These are phyloP conservation scores for Hyaloscypha hepaticicola DNA, from an alignment of 495 filamentous ascomycete genomes.

Conservation along the genomic window DNA sequence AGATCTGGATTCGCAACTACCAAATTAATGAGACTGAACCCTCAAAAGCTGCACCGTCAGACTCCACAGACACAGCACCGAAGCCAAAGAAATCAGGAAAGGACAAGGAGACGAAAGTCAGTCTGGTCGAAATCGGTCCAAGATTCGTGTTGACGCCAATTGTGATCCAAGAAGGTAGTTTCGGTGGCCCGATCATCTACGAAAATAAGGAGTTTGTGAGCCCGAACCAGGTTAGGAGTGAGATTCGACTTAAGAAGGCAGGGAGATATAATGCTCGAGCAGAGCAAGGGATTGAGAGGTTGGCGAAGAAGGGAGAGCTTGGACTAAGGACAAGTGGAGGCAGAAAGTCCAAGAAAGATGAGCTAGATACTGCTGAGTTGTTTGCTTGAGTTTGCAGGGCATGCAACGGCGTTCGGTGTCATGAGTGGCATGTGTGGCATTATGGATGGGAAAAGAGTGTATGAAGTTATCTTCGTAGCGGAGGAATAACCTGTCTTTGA, in stretches of 20 bases:
- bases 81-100: constrained; percentile 30
- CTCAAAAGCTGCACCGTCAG: constrained; percentile 42
- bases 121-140: constrained; percentile 90
- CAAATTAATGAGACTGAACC: constrained; percentile 83
- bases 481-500: not conserved
- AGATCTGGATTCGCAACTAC: constrained; percentile 95
- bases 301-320: constrained; percentile 71
- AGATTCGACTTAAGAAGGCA: constrained; percentile 72
- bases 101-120: constrained; percentile 64
- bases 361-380: constrained; percentile 75
- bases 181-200: constrained; percentile 95
- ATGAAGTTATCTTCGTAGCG: not conserved
- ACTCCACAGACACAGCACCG: constrained; percentile 17
- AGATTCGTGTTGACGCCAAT: constrained; percentile 95
- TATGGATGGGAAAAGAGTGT: constrained; percentile 13
- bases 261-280: constrained; percentile 68
- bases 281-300: constrained; percentile 69
- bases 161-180: constrained; percentile 90
- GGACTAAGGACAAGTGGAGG: constrained; percentile 68
- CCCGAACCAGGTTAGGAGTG: constrained; percentile 88
- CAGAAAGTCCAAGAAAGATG: constrained; percentile 55
- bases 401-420: constrained; percentile 28
- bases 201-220: constrained; percentile 98
- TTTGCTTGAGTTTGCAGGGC: constrained; percentile 63
- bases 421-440: constrained; percentile 4